Conservation (phyloP, 208 protist genomes). For the Tetramitus jugosus region DNA sequence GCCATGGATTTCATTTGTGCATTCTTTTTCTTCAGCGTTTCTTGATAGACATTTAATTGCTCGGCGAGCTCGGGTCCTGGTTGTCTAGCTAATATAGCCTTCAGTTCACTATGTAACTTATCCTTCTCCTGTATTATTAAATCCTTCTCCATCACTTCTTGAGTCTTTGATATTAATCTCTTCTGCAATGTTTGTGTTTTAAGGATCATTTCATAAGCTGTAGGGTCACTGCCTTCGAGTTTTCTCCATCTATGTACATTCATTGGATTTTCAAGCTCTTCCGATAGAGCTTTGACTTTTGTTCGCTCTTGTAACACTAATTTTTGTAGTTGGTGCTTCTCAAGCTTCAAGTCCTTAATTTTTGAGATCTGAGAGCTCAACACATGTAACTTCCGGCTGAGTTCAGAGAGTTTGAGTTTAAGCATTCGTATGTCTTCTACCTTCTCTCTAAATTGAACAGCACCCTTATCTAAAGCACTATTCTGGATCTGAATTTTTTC, state of each 20-base stretch:
- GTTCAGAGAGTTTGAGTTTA: constrained; percentile 72
- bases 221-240: constrained; percentile 86
- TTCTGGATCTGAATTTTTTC: constrained; percentile 94
- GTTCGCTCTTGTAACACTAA: constrained; percentile 76
- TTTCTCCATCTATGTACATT: constrained; percentile 96
- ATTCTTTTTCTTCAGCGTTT: constrained; percentile 77
- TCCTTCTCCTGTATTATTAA: constrained; percentile 72
- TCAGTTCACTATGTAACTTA: constrained; percentile 73
- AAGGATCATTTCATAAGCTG: constrained; percentile 83
- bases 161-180: constrained; percentile 83
- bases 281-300: constrained; percentile 78
- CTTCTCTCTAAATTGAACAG: constrained; percentile 76
- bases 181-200: constrained; percentile 95
- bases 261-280: constrained; percentile 92
- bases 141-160: constrained; percentile 79
- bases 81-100: constrained; percentile 76
- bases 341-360: neutral
- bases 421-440: constrained; percentile 71
- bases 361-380: constrained; percentile 70
- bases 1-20: constrained; percentile 73
- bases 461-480: constrained; percentile 81
- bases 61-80: constrained; percentile 89
- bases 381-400: constrained; percentile 74
- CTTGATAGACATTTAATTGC: constrained; percentile 81
- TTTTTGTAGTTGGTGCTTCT: constrained; percentile 59